Evolutionary conservation across 106 monocot genomes (phyloP).

Genomic region (Ottelia alismoides): DNA sequence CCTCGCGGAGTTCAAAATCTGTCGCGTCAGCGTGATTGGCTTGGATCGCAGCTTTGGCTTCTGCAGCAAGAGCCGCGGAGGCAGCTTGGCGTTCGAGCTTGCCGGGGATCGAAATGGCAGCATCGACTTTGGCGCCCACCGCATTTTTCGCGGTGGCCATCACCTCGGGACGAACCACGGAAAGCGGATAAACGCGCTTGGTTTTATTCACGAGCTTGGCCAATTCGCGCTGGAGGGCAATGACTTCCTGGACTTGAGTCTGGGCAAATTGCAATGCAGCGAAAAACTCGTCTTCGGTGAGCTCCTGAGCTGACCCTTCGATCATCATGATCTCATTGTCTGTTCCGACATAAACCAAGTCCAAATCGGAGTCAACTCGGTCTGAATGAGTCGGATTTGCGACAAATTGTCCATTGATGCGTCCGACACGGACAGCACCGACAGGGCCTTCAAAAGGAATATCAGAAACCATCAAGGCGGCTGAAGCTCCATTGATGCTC

Average conservation of each 20-base stretch:
- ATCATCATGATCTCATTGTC: neutral
- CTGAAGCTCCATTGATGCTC: no score
- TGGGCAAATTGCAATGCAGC: neutral
- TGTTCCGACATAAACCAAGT: neutral
- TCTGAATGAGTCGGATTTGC: neutral
- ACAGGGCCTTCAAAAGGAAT: neutral
- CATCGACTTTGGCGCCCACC: neutral
- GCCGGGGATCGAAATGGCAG: neutral
- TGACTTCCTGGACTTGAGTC: neutral
- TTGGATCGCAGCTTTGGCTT: neutral
- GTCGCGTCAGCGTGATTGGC: neutral
- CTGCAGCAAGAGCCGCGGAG: neutral
- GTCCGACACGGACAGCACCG: neutral
- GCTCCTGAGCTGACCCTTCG: neutral
- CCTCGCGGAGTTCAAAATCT: neutral
- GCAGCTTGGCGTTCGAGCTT: neutral
- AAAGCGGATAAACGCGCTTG: neutral
- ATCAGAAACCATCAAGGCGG: neutral
- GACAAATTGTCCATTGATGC: neutral
- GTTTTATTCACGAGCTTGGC: neutral
- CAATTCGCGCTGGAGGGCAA: neutral
- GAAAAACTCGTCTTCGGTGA: neutral
- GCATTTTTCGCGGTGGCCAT: neutral
- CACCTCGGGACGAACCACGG: neutral
- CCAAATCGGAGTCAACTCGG: neutral